Conservation (phyloP, 768 basidiomycete genomes). For the Kondoa malvinella region DNA sequence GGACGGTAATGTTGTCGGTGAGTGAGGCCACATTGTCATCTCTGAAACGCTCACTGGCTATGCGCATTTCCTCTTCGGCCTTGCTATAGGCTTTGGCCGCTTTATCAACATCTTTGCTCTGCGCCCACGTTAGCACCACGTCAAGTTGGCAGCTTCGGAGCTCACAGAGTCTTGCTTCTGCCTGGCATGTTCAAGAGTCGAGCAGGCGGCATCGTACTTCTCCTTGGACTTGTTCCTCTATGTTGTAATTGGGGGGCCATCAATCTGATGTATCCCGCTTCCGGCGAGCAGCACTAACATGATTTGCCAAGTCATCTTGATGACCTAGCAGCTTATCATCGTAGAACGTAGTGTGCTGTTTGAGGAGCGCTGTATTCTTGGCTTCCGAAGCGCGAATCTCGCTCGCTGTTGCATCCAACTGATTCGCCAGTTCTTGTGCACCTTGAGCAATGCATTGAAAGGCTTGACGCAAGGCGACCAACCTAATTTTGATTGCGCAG, state of each 20-base stretch:
- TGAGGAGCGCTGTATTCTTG: neutral
- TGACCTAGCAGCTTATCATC: neutral
- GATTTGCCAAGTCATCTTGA: neutral
- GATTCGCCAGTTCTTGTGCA: neutral
- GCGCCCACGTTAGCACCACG: neutral
- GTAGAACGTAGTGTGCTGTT: neutral
- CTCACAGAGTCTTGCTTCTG: slow-evolving; percentile 2
- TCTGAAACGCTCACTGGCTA: neutral
- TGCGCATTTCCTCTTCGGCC: slow-evolving; percentile 1
- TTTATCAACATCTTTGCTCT: neutral
- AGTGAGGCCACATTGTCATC: too few species aligned
- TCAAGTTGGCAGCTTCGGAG: neutral
- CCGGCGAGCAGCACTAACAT: neutral
- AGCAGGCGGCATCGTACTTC: slow-evolving; percentile 1
- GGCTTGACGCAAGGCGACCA: neutral
- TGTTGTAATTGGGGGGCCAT: neutral
- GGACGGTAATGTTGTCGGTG: neutral
- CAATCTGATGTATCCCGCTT: neutral
- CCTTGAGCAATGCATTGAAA: too few species aligned
- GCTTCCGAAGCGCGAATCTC: neutral
- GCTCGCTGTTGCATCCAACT: neutral
- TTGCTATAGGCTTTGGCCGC: neutral
- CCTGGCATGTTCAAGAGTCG: neutral
- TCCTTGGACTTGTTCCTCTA: neutral
- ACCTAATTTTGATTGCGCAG: neutral